Base-by-base conservation (phyloP, 768 basidiomycete species). In the Lepiota subincarnata region DNA sequence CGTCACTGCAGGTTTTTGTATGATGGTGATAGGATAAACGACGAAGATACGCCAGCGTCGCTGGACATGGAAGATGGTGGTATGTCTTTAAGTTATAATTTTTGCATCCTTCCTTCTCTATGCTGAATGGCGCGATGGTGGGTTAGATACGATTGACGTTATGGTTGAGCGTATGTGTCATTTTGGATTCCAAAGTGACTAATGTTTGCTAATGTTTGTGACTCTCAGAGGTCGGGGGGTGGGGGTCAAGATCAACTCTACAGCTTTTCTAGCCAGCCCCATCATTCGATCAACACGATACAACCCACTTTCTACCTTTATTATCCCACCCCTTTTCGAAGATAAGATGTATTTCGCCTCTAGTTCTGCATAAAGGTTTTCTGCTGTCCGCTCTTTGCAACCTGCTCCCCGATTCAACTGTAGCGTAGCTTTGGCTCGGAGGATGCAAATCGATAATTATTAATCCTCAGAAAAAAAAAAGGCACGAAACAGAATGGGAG, bases 1-100 rank as follows among this genome's bases (percentile, higher is more conserved):
- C 47, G 58, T 45, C 56, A n/a, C 34, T 40, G 48, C 45, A 97
- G 94, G 59, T 92, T 97, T 71, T 72, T 97, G 70, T 98, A 94
- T 61, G 95, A 97, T 63, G 95, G 94, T 24, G 63, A 69, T 51
- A 80, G 93, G 66, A 91, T 97, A 77, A 77, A 76, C 56, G 92
- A 94, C 41, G 89, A 92, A 13, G 93, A 97, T 62, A 96, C 94
- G 20, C 95, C 94, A 1, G 61, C 73, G 6, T 79, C 83, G 8
- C 77, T 98, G 45, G 92, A 90, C 6, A 91, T 97, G 88, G 91
- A 96, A 60, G 89, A 91, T 58, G 86, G 87, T 46, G 89, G 93
- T 91, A 58, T 41, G 82, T 61, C 50, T 48, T 22, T 50, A 3
- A 50, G 35, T 40, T 24, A 10, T 12, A 24, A 5, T 53, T 13